A percentile compares a stretch with the other conserved stretches of the same genome.
Conservation (phyloP, 768 basidiomycete species). For the Lactarius evosmus region DNA sequence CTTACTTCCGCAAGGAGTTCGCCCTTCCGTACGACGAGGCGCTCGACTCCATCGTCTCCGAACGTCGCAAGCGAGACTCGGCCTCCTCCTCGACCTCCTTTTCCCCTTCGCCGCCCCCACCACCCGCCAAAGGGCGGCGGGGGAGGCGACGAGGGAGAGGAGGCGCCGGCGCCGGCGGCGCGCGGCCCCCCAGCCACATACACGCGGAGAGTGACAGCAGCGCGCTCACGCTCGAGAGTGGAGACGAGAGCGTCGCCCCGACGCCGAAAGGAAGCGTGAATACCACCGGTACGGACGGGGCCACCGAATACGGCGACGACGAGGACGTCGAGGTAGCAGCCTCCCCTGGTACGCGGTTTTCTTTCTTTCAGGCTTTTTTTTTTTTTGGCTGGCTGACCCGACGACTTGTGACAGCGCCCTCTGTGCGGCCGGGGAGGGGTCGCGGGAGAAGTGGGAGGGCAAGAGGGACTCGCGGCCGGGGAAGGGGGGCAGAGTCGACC, state of each 20-base stretch:
- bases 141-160: conserved; percentile 45
- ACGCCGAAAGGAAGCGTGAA: conserved; percentile 64
- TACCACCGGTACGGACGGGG: conserved; percentile 69
- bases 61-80: conserved; percentile 61
- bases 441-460: conserved; percentile 18
- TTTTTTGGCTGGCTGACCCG: background rate
- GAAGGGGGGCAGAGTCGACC: conserved; percentile 15
- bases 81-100: conserved; percentile 57
- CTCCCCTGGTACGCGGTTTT: conserved; percentile 19
- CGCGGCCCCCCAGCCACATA: conserved; percentile 65
- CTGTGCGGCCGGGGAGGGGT: conserved; percentile 17
- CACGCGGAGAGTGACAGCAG: conserved; percentile 84
- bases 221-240: conserved; percentile 78
- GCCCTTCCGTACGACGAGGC: conserved; percentile 55
- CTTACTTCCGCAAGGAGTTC: conserved; percentile 72
- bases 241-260: conserved; percentile 60
- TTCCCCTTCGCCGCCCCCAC: conserved; percentile 49
- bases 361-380: background rate
- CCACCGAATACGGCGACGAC: conserved; percentile 60
- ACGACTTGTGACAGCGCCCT: conserved; percentile 17
- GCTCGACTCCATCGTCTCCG: conserved; percentile 56
- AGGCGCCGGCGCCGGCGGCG: conserved; percentile 35
- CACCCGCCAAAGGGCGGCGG: conserved; percentile 40
- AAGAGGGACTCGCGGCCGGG: conserved; percentile 21
- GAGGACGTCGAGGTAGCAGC: conserved; percentile 52